Base-by-base conservation (phyloP, 1,284 basidiomycete genomes). In the Ustilago bromivora region DNA sequence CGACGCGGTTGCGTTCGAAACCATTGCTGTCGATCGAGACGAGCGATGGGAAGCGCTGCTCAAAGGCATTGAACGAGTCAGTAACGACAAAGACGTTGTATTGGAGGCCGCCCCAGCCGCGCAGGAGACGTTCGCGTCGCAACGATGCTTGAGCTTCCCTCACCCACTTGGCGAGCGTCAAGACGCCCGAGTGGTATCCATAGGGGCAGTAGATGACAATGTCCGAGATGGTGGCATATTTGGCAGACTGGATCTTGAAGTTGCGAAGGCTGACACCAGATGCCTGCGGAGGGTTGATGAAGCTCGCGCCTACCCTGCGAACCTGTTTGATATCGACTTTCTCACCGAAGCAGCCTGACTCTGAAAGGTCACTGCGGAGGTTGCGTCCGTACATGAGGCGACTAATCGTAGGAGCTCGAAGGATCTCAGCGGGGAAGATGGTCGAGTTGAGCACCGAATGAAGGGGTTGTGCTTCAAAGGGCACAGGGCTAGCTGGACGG, bases 21-120 rank as follows among this genome's bases (percentile, higher is more conserved):
- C 90, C 90, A 40, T 82, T 72, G 23, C 86, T 86, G 79, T 89
- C 88, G 60, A 90, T 84, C 40, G 88, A 88, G 72, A 91, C 88
- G 53, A 91, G 87, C 35, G 89, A 84, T 0, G 89, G 88, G 78
- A 86, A 87, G 49, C 86, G 63, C 40, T 82, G 80, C 79, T 91
- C 89, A 57, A 91, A 88, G 53, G 87, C 87, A 15, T 85, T 75
- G 78, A 91, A 91, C 0, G 90, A 59, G 88, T 90, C 90, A 55
- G 92, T 90, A 17, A 97, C 89, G 15, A 96, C 89, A 86, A 92
- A 96, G 61, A 96, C 94, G 78, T 94, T 93, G 87, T 97, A 98
- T 61, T 89, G 85, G 91, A 90, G 49, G 79, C 85, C 71, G 88
- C 87, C 87, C 90, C 91, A 66, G 88, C 86, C 83, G 89, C 89